A percentile compares a stretch with the other conserved stretches of the same genome.
Conservation (phyloP, 2,329 filamentous ascomycete species). For the Fusarium drepaniforme region DNA sequence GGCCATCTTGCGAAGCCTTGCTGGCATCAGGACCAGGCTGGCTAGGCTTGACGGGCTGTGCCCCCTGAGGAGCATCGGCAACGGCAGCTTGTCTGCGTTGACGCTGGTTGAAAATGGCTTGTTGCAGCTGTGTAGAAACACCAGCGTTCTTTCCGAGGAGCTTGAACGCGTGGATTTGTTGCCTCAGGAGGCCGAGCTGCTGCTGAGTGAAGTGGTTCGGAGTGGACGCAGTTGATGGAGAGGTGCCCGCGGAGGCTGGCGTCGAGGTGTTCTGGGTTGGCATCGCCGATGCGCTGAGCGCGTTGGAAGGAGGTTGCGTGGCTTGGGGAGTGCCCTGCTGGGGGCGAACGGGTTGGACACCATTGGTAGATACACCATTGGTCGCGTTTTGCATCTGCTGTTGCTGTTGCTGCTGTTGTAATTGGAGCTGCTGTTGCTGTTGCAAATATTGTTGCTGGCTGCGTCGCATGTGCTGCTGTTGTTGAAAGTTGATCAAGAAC, state of each 20-base stretch:
- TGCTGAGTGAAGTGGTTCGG: slow-evolving; percentile 78
- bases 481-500: slow-evolving; percentile 79
- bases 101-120: slow-evolving; percentile 83
- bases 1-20: slow-evolving; percentile 53
- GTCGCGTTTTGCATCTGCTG: slow-evolving; percentile 65
- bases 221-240: slow-evolving; percentile 46
- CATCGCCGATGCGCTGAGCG: slow-evolving; percentile 55
- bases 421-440: slow-evolving; percentile 62
- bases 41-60: slow-evolving; percentile 46
- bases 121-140: slow-evolving; percentile 82
- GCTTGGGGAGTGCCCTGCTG: slow-evolving; percentile 52
- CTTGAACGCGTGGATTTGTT: slow-evolving; percentile 94
- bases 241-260: slow-evolving; percentile 47
- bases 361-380: slow-evolving; percentile 67
- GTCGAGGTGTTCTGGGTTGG: slow-evolving; percentile 50
- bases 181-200: slow-evolving; percentile 82
- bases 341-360: slow-evolving; percentile 55
- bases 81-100: slow-evolving; percentile 71
- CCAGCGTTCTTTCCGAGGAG: slow-evolving; percentile 88
- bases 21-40: slow-evolving; percentile 48
- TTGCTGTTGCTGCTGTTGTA: slow-evolving; percentile 61
- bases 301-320: slow-evolving; percentile 48
- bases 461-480: slow-evolving; percentile 69
- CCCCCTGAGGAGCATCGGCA: slow-evolving; percentile 58
- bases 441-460: slow-evolving; percentile 59